These are phyloP conservation scores for Pseudodiploospora longispora DNA, from an alignment of 2,329 filamentous ascomycete genomes.

Conservation along the genomic window DNA sequence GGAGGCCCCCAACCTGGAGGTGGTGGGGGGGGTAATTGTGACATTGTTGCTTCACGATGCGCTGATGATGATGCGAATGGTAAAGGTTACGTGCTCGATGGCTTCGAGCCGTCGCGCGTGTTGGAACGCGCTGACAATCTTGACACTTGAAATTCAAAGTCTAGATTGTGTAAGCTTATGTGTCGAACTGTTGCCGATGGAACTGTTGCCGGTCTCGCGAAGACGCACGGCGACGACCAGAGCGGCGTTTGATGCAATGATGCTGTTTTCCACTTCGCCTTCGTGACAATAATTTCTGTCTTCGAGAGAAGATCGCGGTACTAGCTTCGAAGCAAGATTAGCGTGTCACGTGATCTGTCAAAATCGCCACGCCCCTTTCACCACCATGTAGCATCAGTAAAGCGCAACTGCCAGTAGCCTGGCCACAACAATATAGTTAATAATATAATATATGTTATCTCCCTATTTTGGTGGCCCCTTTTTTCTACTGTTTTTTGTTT, in stretches of 20 bases:
- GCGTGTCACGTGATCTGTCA: constrained; percentile 17
- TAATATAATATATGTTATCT: too few relatives aligned
- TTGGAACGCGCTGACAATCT: constrained; percentile 21
- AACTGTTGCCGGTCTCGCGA: constrained; percentile 20
- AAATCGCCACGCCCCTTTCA: neutral
- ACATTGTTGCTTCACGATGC: constrained; percentile 35
- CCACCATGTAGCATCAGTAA: too few relatives aligned
- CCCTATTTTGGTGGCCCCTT: too few relatives aligned
- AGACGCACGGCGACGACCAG: constrained; percentile 21
- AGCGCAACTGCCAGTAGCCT: too few relatives aligned
- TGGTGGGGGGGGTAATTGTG: constrained; percentile 46
- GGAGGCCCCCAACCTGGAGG: constrained; percentile 50
- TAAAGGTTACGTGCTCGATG: constrained; percentile 18
- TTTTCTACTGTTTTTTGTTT: too few relatives aligned
- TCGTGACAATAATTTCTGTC: constrained; percentile 28
- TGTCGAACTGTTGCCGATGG: constrained; percentile 12
- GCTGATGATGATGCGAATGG: constrained; percentile 14
- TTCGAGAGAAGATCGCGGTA: constrained; percentile 15
- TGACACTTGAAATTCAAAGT: constrained; percentile 3
- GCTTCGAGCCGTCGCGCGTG: constrained; percentile 29
- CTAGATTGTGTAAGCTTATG: constrained; percentile 1
- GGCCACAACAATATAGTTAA: too few relatives aligned
- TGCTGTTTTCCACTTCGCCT: constrained; percentile 16
- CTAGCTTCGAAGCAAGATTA: constrained; percentile 6
- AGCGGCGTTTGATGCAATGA: constrained; percentile 17